Evolutionary conservation across 2,329 filamentous ascomycete species (phyloP).

Genomic region (Ophiostoma novo-ulmi): DNA sequence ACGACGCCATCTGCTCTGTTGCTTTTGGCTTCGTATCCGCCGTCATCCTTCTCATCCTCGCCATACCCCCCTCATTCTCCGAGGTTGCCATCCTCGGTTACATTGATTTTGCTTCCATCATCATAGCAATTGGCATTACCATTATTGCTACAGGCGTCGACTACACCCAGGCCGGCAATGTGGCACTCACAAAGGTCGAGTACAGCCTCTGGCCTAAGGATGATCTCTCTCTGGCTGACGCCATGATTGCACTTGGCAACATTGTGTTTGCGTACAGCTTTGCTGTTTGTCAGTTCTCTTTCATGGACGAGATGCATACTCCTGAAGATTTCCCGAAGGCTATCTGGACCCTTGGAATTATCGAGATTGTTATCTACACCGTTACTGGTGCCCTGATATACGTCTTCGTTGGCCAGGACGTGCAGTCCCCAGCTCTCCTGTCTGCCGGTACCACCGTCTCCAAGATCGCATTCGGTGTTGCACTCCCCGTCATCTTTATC

Average conservation of each 20-base stretch:
- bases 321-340: constrained; percentile 14
- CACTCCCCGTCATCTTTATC: constrained; percentile 13
- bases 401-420: constrained; percentile 14
- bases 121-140: constrained; percentile 12
- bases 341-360: constrained; percentile 13
- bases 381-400: constrained; percentile 10
- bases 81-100: constrained; percentile 12
- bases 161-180: constrained; percentile 4
- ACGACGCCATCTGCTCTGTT: constrained; percentile 13
- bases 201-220: constrained; percentile 13
- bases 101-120: constrained; percentile 10
- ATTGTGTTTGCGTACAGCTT: constrained; percentile 14
- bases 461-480: constrained; percentile 14
- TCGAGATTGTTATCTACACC: constrained; percentile 10
- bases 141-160: constrained; percentile 9
- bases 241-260: constrained; percentile 11
- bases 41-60: constrained; percentile 8
- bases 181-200: constrained; percentile 2
- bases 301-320: constrained; percentile 15
- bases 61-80: constrained; percentile 13
- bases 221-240: constrained; percentile 10
- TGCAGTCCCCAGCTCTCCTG: constrained; percentile 7
- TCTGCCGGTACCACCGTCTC: constrained; percentile 7
- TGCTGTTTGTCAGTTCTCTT: constrained; percentile 15
- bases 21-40: constrained; percentile 8